Conservation (phyloP, 192 early-diverging fungal genomes). For the Entrophospora sp. region DNA sequence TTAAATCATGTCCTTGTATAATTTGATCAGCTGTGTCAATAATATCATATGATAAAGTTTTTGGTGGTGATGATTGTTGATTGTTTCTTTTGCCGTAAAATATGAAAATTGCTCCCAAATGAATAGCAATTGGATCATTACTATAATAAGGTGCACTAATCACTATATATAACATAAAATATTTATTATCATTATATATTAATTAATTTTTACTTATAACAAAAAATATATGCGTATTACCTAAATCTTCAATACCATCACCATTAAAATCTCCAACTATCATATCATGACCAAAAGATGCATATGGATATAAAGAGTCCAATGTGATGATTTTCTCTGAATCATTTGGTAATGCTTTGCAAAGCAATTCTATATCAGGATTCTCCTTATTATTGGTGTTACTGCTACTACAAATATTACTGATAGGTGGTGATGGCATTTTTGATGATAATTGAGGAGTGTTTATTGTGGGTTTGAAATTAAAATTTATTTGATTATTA, state of each 20-base stretch:
- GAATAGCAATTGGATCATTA: constrained; percentile 15
- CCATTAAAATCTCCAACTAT: constrained; percentile 65
- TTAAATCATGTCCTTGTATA: constrained; percentile 11
- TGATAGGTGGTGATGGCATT: too few species aligned
- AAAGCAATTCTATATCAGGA: not conserved
- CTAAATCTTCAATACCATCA: constrained; percentile 48
- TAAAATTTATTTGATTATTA: too few species aligned
- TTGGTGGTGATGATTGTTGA: constrained; percentile 3
- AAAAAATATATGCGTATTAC: not conserved
- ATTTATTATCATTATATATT: not conserved
- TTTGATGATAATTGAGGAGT: too few species aligned
- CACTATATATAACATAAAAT: not conserved
- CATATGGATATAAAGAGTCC: constrained; percentile 42
- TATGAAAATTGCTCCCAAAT: constrained; percentile 54
- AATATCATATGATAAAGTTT: constrained; percentile 33
- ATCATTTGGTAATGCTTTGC: not conserved
- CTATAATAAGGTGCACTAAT: constrained; percentile 56
- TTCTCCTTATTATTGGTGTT: not conserved
- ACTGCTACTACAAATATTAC: too few species aligned
- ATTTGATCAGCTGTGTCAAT: constrained; percentile 27
- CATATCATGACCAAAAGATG: constrained; percentile 55
- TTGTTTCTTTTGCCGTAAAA: constrained; percentile 24
- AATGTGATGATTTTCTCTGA: constrained; percentile 24
- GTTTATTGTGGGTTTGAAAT: too few species aligned
- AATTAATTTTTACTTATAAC: not conserved